Conservation (phyloP, 306 rosid genomes). For the Quercus variabilis region DNA sequence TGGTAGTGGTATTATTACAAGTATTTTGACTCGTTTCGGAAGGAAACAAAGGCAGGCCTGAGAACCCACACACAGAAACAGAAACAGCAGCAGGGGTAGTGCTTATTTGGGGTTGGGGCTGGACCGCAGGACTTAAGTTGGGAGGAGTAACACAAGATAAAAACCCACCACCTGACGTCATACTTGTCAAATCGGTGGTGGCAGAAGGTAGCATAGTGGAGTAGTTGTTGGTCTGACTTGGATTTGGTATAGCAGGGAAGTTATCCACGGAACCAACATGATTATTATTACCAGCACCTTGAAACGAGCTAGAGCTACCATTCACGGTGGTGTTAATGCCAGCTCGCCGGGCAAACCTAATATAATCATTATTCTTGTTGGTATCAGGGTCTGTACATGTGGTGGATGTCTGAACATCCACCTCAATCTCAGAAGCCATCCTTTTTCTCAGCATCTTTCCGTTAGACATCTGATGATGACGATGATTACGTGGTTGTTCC, state of each 20-base stretch:
- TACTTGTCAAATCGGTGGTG: slow-evolving; percentile 31
- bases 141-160: slow-evolving; percentile 28
- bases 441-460: slow-evolving; percentile 73
- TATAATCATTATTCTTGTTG: slow-evolving; percentile 8
- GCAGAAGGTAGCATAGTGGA: slow-evolving; percentile 69
- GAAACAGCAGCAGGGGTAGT: slow-evolving; percentile 40
- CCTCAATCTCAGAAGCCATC: slow-evolving; percentile 89
- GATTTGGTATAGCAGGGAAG: slow-evolving; percentile 15
- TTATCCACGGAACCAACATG: background rate
- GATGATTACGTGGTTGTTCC: slow-evolving; percentile 17
- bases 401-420: slow-evolving; percentile 50
- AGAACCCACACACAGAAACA: slow-evolving; percentile 62
- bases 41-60: slow-evolving; percentile 86
- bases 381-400: background rate
- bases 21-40: slow-evolving; percentile 39
- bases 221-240: slow-evolving; percentile 74
- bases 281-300: background rate
- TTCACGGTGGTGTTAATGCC: no score
- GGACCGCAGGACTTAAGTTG: slow-evolving; percentile 12
- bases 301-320: slow-evolving; percentile 2
- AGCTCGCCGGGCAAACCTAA: slow-evolving; percentile 50
- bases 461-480: background rate
- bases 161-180: slow-evolving; percentile 48
- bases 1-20: background rate
- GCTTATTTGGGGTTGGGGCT: background rate